phyloP scores from a whole-genome alignment of 176 grass and related monocot species.

The Coix lacrymajobi region DNA sequence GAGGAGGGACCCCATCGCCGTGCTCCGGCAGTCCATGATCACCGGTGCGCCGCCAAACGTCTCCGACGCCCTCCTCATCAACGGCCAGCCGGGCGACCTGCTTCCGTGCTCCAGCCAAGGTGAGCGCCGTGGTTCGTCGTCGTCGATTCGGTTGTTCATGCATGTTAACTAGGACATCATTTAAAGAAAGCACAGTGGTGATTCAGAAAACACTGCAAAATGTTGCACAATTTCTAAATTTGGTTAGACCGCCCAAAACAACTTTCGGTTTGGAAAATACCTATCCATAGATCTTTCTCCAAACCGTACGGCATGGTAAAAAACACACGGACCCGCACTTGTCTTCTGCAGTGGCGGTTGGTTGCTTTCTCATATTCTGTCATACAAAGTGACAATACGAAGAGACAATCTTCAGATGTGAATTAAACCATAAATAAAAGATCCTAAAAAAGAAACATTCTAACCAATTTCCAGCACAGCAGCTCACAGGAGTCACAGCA shows the following conservation, averaged over 20 bases:
- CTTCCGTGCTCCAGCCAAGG: conserved; percentile 71
- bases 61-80: conserved; percentile 73
- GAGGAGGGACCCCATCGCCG: conserved; percentile 58
- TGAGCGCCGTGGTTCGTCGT: not conserved
- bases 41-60: conserved; percentile 80
- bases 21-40: conserved; percentile 57
- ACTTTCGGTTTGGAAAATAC: conserved; percentile 23
- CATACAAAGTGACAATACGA: not conserved
- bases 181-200: not conserved
- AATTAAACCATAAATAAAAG: not conserved
- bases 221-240: not conserved
- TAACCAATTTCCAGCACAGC: not conserved
- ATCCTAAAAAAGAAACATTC: not conserved
- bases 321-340: not conserved
- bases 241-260: conserved; percentile 7
- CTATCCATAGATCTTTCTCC: not conserved
- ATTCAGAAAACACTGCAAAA: not conserved
- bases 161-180: not conserved
- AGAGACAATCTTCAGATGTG: not conserved
- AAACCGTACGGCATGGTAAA: not conserved
- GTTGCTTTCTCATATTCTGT: not conserved
- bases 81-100: conserved; percentile 85
- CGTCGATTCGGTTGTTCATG: not conserved
- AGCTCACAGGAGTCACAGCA: too few species aligned
- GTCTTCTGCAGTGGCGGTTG: too few species aligned